These are phyloP conservation scores for Phaeosphaeriaceae sp. DNA, from an alignment of 2,329 filamentous ascomycete genomes.

Conservation along the genomic window DNA sequence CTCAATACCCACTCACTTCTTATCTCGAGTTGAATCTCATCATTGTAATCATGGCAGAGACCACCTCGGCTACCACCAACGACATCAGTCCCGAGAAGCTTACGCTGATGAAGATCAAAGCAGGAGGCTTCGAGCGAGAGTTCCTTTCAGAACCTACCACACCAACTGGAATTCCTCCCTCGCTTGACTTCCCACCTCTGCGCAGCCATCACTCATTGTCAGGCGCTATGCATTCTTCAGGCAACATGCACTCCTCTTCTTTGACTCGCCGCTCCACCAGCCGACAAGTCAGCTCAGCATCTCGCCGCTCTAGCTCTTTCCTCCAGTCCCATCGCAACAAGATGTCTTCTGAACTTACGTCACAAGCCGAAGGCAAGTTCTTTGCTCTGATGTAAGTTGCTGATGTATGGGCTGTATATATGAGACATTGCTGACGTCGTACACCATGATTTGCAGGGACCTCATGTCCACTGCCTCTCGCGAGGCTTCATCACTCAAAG, in stretches of 20 bases:
- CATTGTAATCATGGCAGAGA: background rate
- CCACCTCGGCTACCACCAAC: background rate
- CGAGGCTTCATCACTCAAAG: slow-evolving; percentile 31
- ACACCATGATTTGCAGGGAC: too few relatives aligned
- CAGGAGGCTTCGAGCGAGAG: slow-evolving; percentile 25
- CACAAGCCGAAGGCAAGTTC: slow-evolving; percentile 32
- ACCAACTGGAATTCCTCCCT: slow-evolving; percentile 20
- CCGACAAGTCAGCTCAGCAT: slow-evolving; percentile 21
- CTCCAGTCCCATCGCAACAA: slow-evolving; percentile 31
- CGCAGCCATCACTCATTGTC: slow-evolving; percentile 7
- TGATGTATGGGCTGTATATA: too few relatives aligned
- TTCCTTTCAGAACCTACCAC: slow-evolving; percentile 31
- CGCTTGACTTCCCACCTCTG: slow-evolving; percentile 9
- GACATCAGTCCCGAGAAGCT: slow-evolving; percentile 32
- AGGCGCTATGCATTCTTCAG: slow-evolving; percentile 7
- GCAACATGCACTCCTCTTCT: background rate
- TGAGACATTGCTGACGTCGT: too few relatives aligned
- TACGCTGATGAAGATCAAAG: slow-evolving; percentile 30
- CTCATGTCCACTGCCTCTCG: slow-evolving; percentile 34
- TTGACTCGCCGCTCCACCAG: slow-evolving; percentile 23
- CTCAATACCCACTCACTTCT: background rate
- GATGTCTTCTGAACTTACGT: slow-evolving; percentile 34
- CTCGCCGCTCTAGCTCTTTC: slow-evolving; percentile 29
- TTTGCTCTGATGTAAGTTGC: slow-evolving; percentile 38
- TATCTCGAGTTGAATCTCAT: background rate